Evolutionary conservation across 2,329 filamentous ascomycete genomes (phyloP), one percentile per base, ranked within the genome.

Genomic region (Pseudogymnoascus verrucosus): DNA sequence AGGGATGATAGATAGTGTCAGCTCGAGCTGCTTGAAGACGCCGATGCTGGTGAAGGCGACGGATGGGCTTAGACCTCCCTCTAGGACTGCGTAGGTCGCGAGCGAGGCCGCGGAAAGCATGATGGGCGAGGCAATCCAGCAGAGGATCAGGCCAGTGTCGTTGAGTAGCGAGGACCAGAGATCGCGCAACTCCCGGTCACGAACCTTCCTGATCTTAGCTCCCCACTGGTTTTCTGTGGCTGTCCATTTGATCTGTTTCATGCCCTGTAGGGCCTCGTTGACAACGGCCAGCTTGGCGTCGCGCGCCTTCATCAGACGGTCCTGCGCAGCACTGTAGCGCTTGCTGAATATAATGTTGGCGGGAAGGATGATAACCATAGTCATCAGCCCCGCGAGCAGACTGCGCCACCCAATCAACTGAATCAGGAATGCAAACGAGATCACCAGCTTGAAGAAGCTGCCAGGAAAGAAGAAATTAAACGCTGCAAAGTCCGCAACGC

Each of bases 211-310:
- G 71, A 95, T 89, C 65, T 87, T 89, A 14, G 80, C 78, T 72
- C 91, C 85, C 90, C 90, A 93, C 68, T 89, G 84, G 19, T 78
- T 76, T 73, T 93, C 90, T 1, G 91, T 76, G 0, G 90, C 90
- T 0, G 89, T 89, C 69, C 93, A 92, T 71, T 95, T 95, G 76
- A 95, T 91, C 74, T 95, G 90, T 1, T 89, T 84, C 67, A 93
- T 93, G 6, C 90, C 90, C 68, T 89, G 84, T 1, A 95, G 76
- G 0, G 88, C 89, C 73, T 95, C 90, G 1, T 89, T 89, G 31
- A 95, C 82, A 12, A 92, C 82, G 0, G 83, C 87, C 75, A 92
- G 81, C 74, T 93, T 93, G 63, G 85, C 80, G 72, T 93, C 90
- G 51, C 90, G 81, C 28, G 87, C 80, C 71, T 89, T 89, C 89